Percentiles rank a stretch among this genome's conserved stretches.
phyloP scores from a whole-genome alignment of 208 protist genomes.

The Lotmaria passim region DNA sequence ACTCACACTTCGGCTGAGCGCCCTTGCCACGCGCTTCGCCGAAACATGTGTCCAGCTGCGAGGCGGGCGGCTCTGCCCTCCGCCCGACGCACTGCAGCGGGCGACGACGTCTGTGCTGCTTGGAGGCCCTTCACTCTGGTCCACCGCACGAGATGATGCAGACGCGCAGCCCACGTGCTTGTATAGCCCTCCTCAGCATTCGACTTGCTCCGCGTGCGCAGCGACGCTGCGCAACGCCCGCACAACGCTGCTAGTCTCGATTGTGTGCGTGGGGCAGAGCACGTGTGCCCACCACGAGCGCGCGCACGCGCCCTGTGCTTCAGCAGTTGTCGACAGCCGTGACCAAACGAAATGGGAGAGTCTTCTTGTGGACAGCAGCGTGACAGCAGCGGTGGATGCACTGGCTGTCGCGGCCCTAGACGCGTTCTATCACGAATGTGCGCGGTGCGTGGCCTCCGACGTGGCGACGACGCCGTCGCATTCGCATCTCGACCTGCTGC shows the following conservation, averaged over 20 bases:
- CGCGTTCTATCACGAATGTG: conserved; percentile 15
- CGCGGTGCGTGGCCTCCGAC: neutral
- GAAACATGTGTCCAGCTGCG: conserved; percentile 6
- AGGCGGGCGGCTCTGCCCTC: neutral
- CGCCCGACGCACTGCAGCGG: conserved; percentile 3
- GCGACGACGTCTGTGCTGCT: conserved; percentile 12
- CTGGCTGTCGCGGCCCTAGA: conserved; percentile 21
- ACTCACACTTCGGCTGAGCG: conserved; percentile 17
- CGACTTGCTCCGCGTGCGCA: neutral
- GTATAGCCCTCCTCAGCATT: neutral
- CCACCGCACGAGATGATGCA: neutral
- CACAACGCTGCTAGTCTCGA: conserved; percentile 6
- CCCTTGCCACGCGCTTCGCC: conserved; percentile 31
- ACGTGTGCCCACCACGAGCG: neutral
- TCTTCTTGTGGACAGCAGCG: conserved; percentile 27
- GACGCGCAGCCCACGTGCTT: conserved; percentile 17
- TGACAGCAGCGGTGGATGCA: conserved; percentile 17
- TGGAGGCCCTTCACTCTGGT: conserved; percentile 22
- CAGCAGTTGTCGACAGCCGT: too few species aligned
- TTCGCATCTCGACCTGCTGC: conserved; percentile 48
- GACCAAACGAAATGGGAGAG: too few species aligned
- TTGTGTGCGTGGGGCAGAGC: conserved; percentile 24
- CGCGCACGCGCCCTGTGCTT: neutral
- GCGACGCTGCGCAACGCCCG: conserved; percentile 6
- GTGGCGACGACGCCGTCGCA: neutral